Evolutionary conservation across 139 green algal species (phyloP).

Genomic region (Trebouxia sp.): DNA sequence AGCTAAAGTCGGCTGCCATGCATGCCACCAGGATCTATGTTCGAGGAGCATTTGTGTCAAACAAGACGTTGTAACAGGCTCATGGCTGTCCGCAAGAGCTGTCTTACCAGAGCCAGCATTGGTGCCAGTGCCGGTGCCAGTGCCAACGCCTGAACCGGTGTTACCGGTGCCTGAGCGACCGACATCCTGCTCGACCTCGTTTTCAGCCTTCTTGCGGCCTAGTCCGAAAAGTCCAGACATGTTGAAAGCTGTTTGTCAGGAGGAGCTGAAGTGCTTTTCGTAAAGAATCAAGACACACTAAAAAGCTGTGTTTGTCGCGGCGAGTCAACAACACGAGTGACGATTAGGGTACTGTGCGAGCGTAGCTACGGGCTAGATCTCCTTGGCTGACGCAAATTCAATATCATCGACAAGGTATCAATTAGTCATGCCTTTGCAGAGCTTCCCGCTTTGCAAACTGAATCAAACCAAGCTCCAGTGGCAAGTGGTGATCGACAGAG

Average conservation of each 20-base stretch:
- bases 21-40: not conserved
- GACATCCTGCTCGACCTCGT: not conserved
- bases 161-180: too few species aligned
- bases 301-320: not conserved
- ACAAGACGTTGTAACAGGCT: not conserved
- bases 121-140: not conserved
- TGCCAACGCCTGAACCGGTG: not conserved
- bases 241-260: not conserved
- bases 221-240: slow-evolving; percentile 15
- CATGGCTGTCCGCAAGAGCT: too few species aligned
- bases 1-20: not conserved
- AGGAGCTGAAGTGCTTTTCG: too few species aligned
- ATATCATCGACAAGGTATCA: not conserved
- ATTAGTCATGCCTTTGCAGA: not conserved
- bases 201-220: slow-evolving; percentile 1
- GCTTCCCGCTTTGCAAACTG: too few species aligned
- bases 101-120: not conserved
- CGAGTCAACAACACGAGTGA: slow-evolving; percentile 3
- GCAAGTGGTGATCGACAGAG: too few species aligned
- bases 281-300: not conserved
- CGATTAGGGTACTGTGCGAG: not conserved
- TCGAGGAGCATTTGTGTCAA: not conserved
- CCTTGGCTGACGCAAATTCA: not conserved
- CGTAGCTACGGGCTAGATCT: slow-evolving; percentile 8
- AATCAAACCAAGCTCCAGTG: too few species aligned